phyloP scores from a whole-genome alignment of 2,329 filamentous ascomycete genomes.

The Aureobasidium vineae region DNA sequence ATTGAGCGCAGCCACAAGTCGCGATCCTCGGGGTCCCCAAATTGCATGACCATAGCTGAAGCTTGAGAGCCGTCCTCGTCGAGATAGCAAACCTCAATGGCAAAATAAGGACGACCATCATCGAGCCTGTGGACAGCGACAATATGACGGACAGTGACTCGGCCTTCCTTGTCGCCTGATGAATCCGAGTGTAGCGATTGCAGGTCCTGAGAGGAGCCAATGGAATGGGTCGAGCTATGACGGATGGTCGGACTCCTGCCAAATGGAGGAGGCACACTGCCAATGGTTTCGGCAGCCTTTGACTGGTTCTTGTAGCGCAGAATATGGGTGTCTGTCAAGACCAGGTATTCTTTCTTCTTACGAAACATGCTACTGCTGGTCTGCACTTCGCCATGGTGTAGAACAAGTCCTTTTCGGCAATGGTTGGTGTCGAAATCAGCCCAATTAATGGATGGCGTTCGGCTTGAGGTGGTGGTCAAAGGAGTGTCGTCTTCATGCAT shows the following conservation, averaged over 20 bases:
- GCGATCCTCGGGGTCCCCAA: constrained; percentile 63
- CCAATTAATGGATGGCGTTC: constrained; percentile 49
- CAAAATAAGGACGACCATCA: constrained; percentile 64
- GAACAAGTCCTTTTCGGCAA: constrained; percentile 47
- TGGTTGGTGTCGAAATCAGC: constrained; percentile 35
- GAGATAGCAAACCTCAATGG: constrained; percentile 65
- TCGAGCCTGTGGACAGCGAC: constrained; percentile 66
- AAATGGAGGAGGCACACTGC: constrained; percentile 39
- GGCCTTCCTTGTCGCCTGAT: constrained; percentile 55
- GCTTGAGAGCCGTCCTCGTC: constrained; percentile 63
- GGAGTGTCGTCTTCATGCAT: constrained; percentile 54
- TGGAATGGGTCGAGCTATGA: constrained; percentile 59
- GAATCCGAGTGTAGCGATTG: constrained; percentile 52
- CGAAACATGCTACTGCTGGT: constrained; percentile 67
- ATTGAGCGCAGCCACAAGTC: constrained; percentile 64
- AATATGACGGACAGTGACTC: constrained; percentile 63
- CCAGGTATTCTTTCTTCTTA: constrained; percentile 70
- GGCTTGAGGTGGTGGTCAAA: constrained; percentile 51
- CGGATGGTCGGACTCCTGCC: constrained; percentile 49
- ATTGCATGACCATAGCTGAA: constrained; percentile 63
- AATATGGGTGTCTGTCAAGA: constrained; percentile 67
- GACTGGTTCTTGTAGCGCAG: constrained; percentile 66
- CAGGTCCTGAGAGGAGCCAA: constrained; percentile 61
- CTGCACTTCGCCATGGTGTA: constrained; percentile 68
- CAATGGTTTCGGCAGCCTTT: constrained; percentile 64